These are phyloP conservation scores for Akebia trifoliata DNA, from an alignment of 164 flowering plant genomes.

Conservation along the genomic window DNA sequence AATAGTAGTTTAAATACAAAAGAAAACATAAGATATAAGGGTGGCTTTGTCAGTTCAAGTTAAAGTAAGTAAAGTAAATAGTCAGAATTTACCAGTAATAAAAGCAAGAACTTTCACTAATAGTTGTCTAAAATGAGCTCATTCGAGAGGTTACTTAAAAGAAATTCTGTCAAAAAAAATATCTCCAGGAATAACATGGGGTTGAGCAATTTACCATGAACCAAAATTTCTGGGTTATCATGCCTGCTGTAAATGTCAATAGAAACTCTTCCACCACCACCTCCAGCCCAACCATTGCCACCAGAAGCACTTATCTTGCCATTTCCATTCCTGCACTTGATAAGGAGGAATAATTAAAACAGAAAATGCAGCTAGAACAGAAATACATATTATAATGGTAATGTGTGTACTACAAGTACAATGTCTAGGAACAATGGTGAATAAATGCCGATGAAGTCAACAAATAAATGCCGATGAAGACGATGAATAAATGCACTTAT, in stretches of 20 bases:
- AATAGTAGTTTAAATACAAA: background rate
- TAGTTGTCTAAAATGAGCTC: background rate
- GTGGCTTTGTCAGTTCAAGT: background rate
- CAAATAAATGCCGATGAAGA: too few species aligned
- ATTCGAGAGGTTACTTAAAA: background rate
- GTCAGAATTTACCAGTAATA: background rate
- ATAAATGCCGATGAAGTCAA: too few species aligned
- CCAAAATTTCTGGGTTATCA: slow-evolving; percentile 60
- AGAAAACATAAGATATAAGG: background rate
- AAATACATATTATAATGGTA: background rate
- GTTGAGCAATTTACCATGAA: slow-evolving; percentile 58
- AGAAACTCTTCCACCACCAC: slow-evolving; percentile 95
- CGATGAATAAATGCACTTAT: too few species aligned
- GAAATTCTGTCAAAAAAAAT: background rate
- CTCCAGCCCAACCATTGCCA: slow-evolving; percentile 93
- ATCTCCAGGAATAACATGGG: background rate
- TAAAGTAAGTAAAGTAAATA: background rate
- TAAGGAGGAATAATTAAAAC: slow-evolving; percentile 9
- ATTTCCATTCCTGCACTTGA: slow-evolving; percentile 81
- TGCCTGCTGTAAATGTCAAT: slow-evolving; percentile 75
- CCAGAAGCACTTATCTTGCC: slow-evolving; percentile 89
- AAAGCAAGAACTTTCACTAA: background rate
- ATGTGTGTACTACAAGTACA: background rate
- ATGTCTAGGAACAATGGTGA: background rate
- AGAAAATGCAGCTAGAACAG: background rate